These are phyloP conservation scores for Powellomyces hirtus DNA, from an alignment of 192 early-diverging fungal species.

Conservation along the genomic window DNA sequence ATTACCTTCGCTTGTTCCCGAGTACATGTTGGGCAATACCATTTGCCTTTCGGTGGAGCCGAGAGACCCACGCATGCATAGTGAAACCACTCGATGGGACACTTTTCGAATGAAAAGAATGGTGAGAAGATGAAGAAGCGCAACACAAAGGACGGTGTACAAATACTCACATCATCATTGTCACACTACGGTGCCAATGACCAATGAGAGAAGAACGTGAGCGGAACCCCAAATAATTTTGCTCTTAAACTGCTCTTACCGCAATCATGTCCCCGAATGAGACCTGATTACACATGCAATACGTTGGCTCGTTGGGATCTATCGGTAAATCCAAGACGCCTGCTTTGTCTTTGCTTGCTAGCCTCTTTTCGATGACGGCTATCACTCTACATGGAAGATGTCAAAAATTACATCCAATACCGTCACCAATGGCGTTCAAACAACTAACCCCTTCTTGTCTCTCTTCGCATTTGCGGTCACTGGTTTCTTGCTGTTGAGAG, in stretches of 20 bases:
- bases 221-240: neutral
- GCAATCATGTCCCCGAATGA: conserved; percentile 98
- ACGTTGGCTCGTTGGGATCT: conserved; percentile 94
- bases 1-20: too few relatives aligned
- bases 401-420: neutral
- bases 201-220: neutral
- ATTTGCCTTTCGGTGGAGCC: conserved; percentile 84
- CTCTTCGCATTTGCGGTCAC: neutral
- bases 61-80: conserved; percentile 85
- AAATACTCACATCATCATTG: conserved; percentile 68
- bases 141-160: neutral
- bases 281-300: conserved; percentile 95
- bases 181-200: conserved; percentile 50
- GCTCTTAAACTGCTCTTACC: conserved; percentile 7
- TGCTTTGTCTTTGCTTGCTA: conserved; percentile 18
- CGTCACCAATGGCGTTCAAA: neutral
- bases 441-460: conserved; percentile 2
- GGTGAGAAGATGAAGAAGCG: neutral
- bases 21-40: conserved; percentile 87
- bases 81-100: conserved; percentile 98
- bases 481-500: neutral
- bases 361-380: neutral
- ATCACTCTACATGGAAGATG: neutral
- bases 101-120: conserved; percentile 29
- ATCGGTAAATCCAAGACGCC: conserved; percentile 60